Evolutionary conservation across 805 yeast species (phyloP).

Genomic region (Barnettozyma populi): DNA sequence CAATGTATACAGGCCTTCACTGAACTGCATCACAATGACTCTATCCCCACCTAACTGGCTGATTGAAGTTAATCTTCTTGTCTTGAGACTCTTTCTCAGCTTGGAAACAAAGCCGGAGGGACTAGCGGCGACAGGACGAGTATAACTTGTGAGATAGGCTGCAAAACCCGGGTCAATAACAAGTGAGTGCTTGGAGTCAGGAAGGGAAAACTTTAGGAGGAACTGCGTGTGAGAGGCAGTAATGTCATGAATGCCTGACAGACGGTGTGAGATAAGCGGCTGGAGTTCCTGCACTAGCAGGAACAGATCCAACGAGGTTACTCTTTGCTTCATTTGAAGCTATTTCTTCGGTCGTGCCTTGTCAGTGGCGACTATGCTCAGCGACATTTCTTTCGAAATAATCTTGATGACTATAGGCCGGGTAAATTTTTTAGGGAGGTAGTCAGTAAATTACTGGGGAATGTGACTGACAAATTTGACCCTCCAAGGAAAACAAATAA

Average conservation of each 20-base stretch:
- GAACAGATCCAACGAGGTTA: slow-evolving; percentile 77
- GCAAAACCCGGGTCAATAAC: slow-evolving; percentile 86
- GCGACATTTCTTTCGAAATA: not conserved
- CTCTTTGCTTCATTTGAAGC: slow-evolving; percentile 55
- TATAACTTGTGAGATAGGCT: slow-evolving; percentile 71
- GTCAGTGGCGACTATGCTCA: not conserved
- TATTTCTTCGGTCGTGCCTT: not conserved
- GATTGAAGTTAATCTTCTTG: slow-evolving; percentile 67
- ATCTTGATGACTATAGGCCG: not conserved
- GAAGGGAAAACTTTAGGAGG: slow-evolving; percentile 71
- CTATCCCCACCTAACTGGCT: slow-evolving; percentile 77
- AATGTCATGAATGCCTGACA: slow-evolving; percentile 82
- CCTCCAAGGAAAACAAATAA: no score
- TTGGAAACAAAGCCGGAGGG: slow-evolving; percentile 87
- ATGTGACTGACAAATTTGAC: no score
- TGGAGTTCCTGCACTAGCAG: slow-evolving; percentile 64
- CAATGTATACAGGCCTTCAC: slow-evolving; percentile 72
- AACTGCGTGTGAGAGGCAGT: slow-evolving; percentile 49
- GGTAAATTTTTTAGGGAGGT: not conserved
- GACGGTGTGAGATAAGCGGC: slow-evolving; percentile 51
- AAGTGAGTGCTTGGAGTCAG: slow-evolving; percentile 72
- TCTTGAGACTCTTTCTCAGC: slow-evolving; percentile 78
- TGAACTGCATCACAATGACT: slow-evolving; percentile 76
- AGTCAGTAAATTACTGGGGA: no score
- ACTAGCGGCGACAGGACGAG: slow-evolving; percentile 70